Conservation (phyloP, 768 basidiomycete genomes). For the Boletus huronensis region DNA sequence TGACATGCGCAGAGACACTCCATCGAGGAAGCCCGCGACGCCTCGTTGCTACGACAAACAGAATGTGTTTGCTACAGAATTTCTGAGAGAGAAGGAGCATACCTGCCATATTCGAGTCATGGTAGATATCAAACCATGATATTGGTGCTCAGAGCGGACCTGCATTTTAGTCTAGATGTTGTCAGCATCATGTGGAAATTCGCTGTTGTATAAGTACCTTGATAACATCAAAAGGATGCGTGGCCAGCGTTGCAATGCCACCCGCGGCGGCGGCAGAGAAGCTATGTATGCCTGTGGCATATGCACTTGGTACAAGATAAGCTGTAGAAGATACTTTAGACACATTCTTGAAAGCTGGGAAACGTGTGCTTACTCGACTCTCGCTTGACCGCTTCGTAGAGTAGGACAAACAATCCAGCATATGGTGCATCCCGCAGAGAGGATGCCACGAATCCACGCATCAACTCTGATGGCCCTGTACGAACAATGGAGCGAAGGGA, state of each 20-base stretch:
- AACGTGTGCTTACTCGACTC: conserved; percentile 50
- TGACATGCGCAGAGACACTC: conserved; percentile 74
- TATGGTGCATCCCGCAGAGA: conserved; percentile 94
- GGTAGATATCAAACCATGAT: conserved; percentile 69
- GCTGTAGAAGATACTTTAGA: conserved; percentile 30
- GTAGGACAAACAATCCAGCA: conserved; percentile 83
- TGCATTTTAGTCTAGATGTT: conserved; percentile 81
- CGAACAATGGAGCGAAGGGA: conserved; percentile 59
- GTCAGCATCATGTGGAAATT: not conserved
- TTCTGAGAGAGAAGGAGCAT: conserved; percentile 17
- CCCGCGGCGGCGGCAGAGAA: conserved; percentile 78
- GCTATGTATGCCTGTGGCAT: conserved; percentile 55
- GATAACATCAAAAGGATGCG: conserved; percentile 92
- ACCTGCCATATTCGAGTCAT: conserved; percentile 67
- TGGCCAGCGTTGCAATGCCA: conserved; percentile 76
- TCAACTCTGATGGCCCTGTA: conserved; percentile 75
- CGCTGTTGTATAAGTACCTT: conserved; percentile 53
- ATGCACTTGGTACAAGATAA: conserved; percentile 38
- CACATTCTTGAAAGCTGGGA: not conserved
- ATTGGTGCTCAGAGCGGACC: conserved; percentile 74
- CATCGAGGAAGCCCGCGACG: conserved; percentile 78
- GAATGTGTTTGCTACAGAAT: not conserved
- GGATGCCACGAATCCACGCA: conserved; percentile 83
- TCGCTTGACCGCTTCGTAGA: conserved; percentile 84
- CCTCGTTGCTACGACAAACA: conserved; percentile 66